Evolutionary conservation across 176 grass and related monocot species (phyloP).

Genomic region (Ampelocalamus luodianensis): DNA sequence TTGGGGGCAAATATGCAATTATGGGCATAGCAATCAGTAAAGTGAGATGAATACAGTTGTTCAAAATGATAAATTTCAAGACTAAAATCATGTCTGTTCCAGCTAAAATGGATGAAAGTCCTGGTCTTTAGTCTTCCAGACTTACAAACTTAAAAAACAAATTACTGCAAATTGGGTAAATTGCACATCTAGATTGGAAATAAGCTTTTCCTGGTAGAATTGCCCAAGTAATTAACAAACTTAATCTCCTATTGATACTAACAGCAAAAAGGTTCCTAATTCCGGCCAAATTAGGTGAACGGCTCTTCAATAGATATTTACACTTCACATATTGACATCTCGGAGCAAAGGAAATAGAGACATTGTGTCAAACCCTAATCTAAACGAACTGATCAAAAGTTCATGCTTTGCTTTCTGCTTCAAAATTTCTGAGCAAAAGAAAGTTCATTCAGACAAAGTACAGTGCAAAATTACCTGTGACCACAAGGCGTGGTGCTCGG

Average conservation of each 20-base stretch:
- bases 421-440: background rate
- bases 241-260: background rate
- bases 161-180: background rate
- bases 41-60: background rate
- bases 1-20: background rate
- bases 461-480: conserved; percentile 61
- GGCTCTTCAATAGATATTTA: background rate
- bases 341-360: background rate
- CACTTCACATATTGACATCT: background rate
- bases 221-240: background rate
- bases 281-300: background rate
- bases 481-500: conserved; percentile 81
- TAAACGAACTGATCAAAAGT: background rate
- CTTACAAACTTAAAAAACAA: background rate
- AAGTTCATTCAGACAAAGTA: background rate
- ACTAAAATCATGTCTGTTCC: background rate
- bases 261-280: background rate
- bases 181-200: background rate
- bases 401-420: background rate
- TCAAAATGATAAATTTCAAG: background rate
- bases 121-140: background rate
- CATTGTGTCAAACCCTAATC: background rate
- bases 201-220: background rate
- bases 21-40: background rate
- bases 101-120: conserved; percentile 15